Evolutionary conservation across 2,329 filamentous ascomycete species (phyloP).

Genomic region (Aspergillus thermomutatus): DNA sequence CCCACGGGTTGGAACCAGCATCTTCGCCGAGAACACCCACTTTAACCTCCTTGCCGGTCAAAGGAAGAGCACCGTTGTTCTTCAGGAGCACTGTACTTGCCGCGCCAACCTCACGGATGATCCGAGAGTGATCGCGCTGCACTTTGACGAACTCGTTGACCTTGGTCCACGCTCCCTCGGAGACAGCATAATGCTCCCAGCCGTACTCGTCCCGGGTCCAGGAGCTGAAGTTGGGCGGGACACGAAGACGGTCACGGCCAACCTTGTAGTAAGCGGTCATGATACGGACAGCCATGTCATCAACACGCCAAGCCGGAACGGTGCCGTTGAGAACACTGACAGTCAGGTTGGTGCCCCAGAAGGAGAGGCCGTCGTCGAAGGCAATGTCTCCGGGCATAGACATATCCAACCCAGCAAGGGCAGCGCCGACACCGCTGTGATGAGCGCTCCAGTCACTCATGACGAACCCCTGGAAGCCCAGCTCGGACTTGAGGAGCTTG

Average conservation of each 20-base stretch:
- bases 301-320: constrained; percentile 78
- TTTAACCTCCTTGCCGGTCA: constrained; percentile 71
- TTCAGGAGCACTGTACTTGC: constrained; percentile 87
- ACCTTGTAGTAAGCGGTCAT: constrained; percentile 65
- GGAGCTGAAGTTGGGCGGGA: constrained; percentile 77
- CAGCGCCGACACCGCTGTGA: constrained; percentile 64
- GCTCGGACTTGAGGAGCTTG: constrained; percentile 63
- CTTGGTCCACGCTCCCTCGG: constrained; percentile 57
- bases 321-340: constrained; percentile 86
- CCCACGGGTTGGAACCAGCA: constrained; percentile 68
- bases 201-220: constrained; percentile 79
- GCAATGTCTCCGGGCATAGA: constrained; percentile 77
- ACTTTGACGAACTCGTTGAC: constrained; percentile 84
- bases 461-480: constrained; percentile 73
- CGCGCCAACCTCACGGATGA: constrained; percentile 74
- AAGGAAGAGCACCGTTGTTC: constrained; percentile 71
- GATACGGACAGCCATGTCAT: constrained; percentile 88
- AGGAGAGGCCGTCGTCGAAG: constrained; percentile 70
- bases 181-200: constrained; percentile 61
- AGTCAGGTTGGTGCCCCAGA: constrained; percentile 85
- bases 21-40: constrained; percentile 79
- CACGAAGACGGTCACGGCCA: constrained; percentile 50
- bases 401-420: constrained; percentile 73
- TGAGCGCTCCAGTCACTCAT: constrained; percentile 75
- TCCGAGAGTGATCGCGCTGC: constrained; percentile 65